Evolutionary conservation across 1,284 basidiomycete genomes (phyloP).

Genomic region (Rhodotorula sp.): DNA sequence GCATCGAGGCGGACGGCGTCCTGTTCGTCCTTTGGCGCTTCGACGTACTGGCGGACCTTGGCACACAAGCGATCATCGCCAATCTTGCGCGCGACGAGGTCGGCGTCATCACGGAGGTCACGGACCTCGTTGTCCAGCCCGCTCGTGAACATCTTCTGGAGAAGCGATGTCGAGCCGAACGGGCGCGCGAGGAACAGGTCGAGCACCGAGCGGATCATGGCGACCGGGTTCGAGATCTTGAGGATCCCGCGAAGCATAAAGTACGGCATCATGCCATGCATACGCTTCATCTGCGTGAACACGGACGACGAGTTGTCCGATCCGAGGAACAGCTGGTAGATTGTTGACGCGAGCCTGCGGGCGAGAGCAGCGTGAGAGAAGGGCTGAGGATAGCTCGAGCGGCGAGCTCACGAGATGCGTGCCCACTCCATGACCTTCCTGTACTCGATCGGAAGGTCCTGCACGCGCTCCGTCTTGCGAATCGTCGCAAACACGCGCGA

Average conservation of each 20-base stretch:
- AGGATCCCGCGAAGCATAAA: slow-evolving; percentile 91
- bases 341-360: slow-evolving; percentile 82
- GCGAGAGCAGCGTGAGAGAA: not conserved
- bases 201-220: slow-evolving; percentile 88
- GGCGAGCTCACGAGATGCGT: slow-evolving; percentile 73
- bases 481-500: slow-evolving; percentile 84
- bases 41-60: slow-evolving; percentile 82
- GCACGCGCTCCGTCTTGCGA: slow-evolving; percentile 74
- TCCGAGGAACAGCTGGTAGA: slow-evolving; percentile 93
- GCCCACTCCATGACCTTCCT: slow-evolving; percentile 93
- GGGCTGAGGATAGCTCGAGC: too few species aligned
- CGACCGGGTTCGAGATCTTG: slow-evolving; percentile 91
- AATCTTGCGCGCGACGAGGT: slow-evolving; percentile 81
- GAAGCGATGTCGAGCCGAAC: slow-evolving; percentile 86
- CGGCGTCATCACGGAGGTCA: slow-evolving; percentile 79
- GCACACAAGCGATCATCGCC: slow-evolving; percentile 84
- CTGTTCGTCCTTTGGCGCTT: slow-evolving; percentile 85
- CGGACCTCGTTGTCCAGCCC: slow-evolving; percentile 86
- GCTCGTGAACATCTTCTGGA: slow-evolving; percentile 93
- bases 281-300: slow-evolving; percentile 82
- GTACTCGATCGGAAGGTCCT: slow-evolving; percentile 80
- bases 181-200: slow-evolving; percentile 98
- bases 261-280: slow-evolving; percentile 97
- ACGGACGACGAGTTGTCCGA: slow-evolving; percentile 89
- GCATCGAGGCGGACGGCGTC: slow-evolving; percentile 77